Base-by-base conservation (phyloP, 192 early-diverging fungal species). In the Gryganskiella cystojenkinii region DNA sequence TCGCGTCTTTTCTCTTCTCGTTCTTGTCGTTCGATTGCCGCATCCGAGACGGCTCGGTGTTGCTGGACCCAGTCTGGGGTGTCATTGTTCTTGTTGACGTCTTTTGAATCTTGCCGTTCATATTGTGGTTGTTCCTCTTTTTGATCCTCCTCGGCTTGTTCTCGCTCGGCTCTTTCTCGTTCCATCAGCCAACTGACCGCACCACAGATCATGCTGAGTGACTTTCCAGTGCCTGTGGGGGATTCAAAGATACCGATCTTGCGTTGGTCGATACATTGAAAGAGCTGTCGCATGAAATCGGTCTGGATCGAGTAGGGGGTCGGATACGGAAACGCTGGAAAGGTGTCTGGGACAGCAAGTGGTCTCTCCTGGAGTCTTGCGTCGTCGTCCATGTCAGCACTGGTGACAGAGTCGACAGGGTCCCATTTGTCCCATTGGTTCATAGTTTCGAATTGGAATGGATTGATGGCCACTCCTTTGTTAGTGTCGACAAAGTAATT, bases 221-320 rank as follows among this genome's bases (percentile, higher is more conserved):
- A 93, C 81, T 98, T 98, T 33, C 96, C 95, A 1, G 96, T 98
- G 1, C 96, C 96, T 10, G 96, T 98, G 15, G 96, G 96, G 28
- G 90, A 92, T 76, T 98, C 96, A 62, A 98, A 94, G 14, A 98
- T 88, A 20, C 88, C 90, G 49, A 98, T 84, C 52, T 92, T 85
- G 8, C 85, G 70, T 19, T 85, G 49, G 34, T 93, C 89, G 19
- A 95, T 82, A 10, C 86, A 85, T 34, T 88, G 79, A 70, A 93
- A 95, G 44, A 97, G 72, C 25, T 78, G 79, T 27, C 75, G 60
- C 94, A 96, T 96, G 46, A 96, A 95, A 0, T 90, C 83, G 31
- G 81, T 62, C 68, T 96, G 95, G 49, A 95, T 93, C 4, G 25
- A 17, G 75, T 94, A 96, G 0, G 95, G 92, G 19, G 73, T 57